A percentile compares a stretch with the other conserved stretches of the same genome.
phyloP scores from a whole-genome alignment of 108 stramenopile species.

The Nitzschia sp. region DNA sequence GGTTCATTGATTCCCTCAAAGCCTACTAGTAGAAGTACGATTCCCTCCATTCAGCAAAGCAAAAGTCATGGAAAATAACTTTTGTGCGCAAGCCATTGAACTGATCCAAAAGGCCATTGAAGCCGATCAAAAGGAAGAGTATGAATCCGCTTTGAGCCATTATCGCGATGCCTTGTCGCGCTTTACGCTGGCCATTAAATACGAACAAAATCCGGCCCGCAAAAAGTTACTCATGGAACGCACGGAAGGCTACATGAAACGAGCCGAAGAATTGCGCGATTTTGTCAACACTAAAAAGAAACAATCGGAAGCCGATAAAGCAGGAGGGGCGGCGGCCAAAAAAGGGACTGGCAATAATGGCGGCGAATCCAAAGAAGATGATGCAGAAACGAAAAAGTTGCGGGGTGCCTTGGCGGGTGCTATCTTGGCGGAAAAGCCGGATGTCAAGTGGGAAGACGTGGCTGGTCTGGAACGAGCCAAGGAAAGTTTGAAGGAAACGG shows the following conservation, averaged over 20 bases:
- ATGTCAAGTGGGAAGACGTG: conserved; percentile 98
- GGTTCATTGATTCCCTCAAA: too few species aligned
- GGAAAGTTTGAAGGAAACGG: conserved; percentile 97
- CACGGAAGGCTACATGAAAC: conserved; percentile 94
- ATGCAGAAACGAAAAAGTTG: conserved; percentile 81
- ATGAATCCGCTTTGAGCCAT: conserved; percentile 69
- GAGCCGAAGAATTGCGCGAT: conserved; percentile 90
- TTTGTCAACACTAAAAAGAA: conserved; percentile 55
- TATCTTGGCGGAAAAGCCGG: conserved; percentile 94
- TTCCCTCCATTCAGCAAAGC: too few species aligned
- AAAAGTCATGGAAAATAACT: conserved; percentile 75
- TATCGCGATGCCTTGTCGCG: conserved; percentile 73
- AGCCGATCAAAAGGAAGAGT: conserved; percentile 84
- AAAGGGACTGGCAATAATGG: not conserved
- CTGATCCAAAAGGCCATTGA: conserved; percentile 68
- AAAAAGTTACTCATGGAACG: conserved; percentile 82
- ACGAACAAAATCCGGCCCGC: conserved; percentile 88
- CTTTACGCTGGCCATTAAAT: conserved; percentile 91
- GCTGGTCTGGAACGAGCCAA: conserved; percentile 96
- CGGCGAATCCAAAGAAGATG: conserved; percentile 49
- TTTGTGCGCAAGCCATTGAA: conserved; percentile 78
- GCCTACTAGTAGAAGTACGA: too few species aligned
- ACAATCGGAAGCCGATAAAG: conserved; percentile 5
- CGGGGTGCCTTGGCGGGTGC: conserved; percentile 79
- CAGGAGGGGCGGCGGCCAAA: not conserved